phyloP scores from a whole-genome alignment of 495 filamentous ascomycete species.

The Physcia stellaris region DNA sequence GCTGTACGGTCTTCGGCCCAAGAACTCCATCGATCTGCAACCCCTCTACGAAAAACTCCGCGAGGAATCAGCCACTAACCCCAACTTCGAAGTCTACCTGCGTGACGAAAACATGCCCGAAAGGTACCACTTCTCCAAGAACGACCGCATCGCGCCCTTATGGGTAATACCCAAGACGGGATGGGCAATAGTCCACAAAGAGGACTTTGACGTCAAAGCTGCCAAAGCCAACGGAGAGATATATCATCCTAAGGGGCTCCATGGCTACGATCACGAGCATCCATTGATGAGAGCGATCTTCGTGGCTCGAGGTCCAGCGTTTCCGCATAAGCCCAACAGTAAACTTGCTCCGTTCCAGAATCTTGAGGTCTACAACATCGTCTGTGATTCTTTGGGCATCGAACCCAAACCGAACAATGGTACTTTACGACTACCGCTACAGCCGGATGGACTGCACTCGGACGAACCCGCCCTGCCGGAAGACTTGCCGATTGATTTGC shows the following conservation, averaged over 20 bases:
- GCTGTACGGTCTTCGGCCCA: constrained; percentile 60
- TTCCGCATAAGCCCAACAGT: constrained; percentile 62
- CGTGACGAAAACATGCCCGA: constrained; percentile 34
- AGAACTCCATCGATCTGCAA: constrained; percentile 26
- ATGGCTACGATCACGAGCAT: constrained; percentile 38
- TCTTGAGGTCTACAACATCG: constrained; percentile 84
- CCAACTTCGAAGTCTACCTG: constrained; percentile 53
- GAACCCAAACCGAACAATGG: constrained; percentile 34
- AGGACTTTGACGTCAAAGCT: constrained; percentile 31
- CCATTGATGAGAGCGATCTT: constrained; percentile 41
- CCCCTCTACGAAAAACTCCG: constrained; percentile 22
- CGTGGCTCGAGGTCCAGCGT: constrained; percentile 35
- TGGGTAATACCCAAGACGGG: constrained; percentile 41
- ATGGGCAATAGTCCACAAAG: constrained; percentile 36
- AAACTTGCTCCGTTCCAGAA: constrained; percentile 81
- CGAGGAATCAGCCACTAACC: constrained; percentile 36
- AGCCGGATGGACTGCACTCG: constrained; percentile 53
- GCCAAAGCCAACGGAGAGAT: constrained; percentile 20
- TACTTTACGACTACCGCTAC: constrained; percentile 57
- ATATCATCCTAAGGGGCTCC: constrained; percentile 34
- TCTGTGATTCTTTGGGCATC: constrained; percentile 44
- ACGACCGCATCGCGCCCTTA: constrained; percentile 36
- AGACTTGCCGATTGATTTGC: constrained; percentile 24
- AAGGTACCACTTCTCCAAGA: constrained; percentile 35
- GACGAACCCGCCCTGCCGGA: constrained; percentile 25